A percentile compares a stretch with the other conserved stretches of the same genome.
Conservation (phyloP, 1,284 basidiomycete genomes). For the Pseudomicrostroma phylloplanum region DNA sequence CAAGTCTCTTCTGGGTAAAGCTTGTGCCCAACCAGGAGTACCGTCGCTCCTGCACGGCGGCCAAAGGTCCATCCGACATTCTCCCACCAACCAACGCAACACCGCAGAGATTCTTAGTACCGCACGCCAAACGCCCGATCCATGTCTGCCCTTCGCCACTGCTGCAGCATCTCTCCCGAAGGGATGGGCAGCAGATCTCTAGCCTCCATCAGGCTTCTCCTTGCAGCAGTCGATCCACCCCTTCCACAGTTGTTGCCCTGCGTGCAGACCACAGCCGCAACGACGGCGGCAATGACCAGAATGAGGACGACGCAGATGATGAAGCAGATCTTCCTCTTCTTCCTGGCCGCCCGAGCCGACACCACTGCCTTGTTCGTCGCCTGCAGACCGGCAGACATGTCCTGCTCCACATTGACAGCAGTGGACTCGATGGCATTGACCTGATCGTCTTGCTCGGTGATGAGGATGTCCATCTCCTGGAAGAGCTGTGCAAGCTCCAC, state of each 20-base stretch:
- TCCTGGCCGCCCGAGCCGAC: conserved; percentile 69
- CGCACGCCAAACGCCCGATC: conserved; percentile 4
- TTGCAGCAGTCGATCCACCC: neutral
- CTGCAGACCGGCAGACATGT: conserved; percentile 55
- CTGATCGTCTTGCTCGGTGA: conserved; percentile 49
- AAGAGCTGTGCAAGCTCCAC: conserved; percentile 83
- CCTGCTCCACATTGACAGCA: conserved; percentile 39
- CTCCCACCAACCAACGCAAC: neutral
- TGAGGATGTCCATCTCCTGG: conserved; percentile 58
- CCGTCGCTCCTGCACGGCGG: too few species aligned
- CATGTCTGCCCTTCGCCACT: neutral
- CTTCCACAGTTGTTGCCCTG: conserved; percentile 12
- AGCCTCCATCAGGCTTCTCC: neutral
- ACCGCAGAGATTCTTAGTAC: neutral
- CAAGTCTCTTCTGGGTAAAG: too few species aligned
- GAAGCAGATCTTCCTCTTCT: conserved; percentile 56
- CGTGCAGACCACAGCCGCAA: conserved; percentile 36
- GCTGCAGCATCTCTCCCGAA: neutral
- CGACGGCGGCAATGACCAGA: conserved; percentile 32
- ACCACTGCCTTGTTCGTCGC: conserved; percentile 60
- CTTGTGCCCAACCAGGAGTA: too few species aligned
- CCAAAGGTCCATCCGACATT: neutral
- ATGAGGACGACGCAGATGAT: conserved; percentile 39
- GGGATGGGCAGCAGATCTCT: neutral
- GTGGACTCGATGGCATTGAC: conserved; percentile 44